Evolutionary conservation across 768 basidiomycete genomes (phyloP).

Genomic region (Xerocomus brunneocitrinus): DNA sequence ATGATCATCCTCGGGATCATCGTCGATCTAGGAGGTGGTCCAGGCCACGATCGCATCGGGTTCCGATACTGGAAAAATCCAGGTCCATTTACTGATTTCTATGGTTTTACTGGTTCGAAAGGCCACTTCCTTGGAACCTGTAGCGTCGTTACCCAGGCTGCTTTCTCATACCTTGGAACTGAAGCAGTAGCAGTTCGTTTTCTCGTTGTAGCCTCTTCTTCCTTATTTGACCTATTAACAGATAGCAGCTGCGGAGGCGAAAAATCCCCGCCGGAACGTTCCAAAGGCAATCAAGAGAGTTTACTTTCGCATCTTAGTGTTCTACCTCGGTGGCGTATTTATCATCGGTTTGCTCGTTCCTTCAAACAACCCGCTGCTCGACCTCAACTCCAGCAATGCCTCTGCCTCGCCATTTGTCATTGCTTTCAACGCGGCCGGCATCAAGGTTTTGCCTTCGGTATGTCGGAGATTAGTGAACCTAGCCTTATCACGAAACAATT

Average conservation of each 20-base stretch:
- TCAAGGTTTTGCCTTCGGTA: slow-evolving; percentile 51
- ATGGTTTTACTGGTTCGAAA: slow-evolving; percentile 36
- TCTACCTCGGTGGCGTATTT: slow-evolving; percentile 38
- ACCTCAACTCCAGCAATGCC: slow-evolving; percentile 36
- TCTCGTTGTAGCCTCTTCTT: background rate
- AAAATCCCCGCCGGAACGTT: slow-evolving; percentile 44
- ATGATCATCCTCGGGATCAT: slow-evolving; percentile 46
- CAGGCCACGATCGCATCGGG: slow-evolving; percentile 47
- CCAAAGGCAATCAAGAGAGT: slow-evolving; percentile 40
- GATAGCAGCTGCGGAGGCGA: slow-evolving; percentile 46
- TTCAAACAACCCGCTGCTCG: slow-evolving; percentile 40
- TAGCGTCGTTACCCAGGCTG: slow-evolving; percentile 54
- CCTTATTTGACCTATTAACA: slow-evolving; percentile 7
- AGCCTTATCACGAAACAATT: background rate
- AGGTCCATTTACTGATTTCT: slow-evolving; percentile 50
- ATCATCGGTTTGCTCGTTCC: slow-evolving; percentile 49
- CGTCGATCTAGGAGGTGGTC: slow-evolving; percentile 50
- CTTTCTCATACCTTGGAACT: slow-evolving; percentile 57
- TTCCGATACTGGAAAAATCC: slow-evolving; percentile 50
- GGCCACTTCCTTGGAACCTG: slow-evolving; percentile 51
- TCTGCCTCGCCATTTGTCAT: slow-evolving; percentile 55
- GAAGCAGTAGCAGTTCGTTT: slow-evolving; percentile 43
- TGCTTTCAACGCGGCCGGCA: slow-evolving; percentile 51
- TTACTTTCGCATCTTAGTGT: slow-evolving; percentile 41
- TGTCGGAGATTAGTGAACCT: slow-evolving; percentile 1